phyloP scores from a whole-genome alignment of 371 early-diverging fungal genomes.

The Mucor indicus region DNA sequence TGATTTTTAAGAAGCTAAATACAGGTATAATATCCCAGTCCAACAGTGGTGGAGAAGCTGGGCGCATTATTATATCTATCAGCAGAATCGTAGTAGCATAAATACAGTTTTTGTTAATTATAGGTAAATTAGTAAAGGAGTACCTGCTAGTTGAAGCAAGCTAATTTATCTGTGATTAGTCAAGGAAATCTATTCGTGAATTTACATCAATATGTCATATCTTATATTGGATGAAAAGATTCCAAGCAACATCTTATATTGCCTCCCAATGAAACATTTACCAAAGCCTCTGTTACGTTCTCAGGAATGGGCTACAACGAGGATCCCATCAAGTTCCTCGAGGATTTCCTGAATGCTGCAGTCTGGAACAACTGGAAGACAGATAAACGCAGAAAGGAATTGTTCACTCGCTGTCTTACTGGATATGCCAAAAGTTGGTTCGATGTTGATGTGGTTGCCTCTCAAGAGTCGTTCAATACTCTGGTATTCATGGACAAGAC shows the following conservation, averaged over 20 bases:
- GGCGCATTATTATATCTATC: too few relatives aligned
- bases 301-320: not conserved
- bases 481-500: not conserved
- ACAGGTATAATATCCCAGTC: not conserved
- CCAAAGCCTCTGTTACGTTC: not conserved
- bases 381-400: not conserved
- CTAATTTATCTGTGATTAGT: not conserved
- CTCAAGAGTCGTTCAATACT: not conserved
- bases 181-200: too few relatives aligned
- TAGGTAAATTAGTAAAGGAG: too few relatives aligned
- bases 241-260: not conserved
- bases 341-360: not conserved
- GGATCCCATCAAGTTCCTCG: not conserved
- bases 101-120: not conserved
- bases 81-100: not conserved
- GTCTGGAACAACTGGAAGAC: slow-evolving; percentile 1
- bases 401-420: not conserved
- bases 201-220: too few relatives aligned
- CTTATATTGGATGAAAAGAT: not conserved
- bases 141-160: too few relatives aligned
- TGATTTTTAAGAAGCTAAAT: too few relatives aligned
- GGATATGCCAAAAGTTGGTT: not conserved
- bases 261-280: not conserved
- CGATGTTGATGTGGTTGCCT: too few relatives aligned
- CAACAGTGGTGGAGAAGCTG: slow-evolving; percentile 5